A percentile compares a stretch with the other conserved stretches of the same genome.
phyloP scores from a whole-genome alignment of 2,329 filamentous ascomycete species.

The Ophiocordyceps robertsii region DNA sequence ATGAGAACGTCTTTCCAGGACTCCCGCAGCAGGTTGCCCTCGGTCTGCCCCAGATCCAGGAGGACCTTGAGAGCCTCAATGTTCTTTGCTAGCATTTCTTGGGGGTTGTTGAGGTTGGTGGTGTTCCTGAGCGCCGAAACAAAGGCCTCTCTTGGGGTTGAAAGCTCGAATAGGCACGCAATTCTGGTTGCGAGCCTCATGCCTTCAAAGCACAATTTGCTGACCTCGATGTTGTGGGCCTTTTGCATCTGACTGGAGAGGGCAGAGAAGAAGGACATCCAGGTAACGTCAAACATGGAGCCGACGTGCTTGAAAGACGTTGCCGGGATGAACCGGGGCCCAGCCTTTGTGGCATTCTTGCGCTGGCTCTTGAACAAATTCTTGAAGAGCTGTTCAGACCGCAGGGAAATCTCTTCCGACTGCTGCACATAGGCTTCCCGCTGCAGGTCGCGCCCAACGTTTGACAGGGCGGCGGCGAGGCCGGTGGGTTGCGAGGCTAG shows the following conservation, averaged over 20 bases:
- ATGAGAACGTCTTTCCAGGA: slow-evolving; percentile 95
- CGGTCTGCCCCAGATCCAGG: slow-evolving; percentile 81
- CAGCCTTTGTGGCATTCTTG: slow-evolving; percentile 56
- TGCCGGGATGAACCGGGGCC: slow-evolving; percentile 74
- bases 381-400: slow-evolving; percentile 77
- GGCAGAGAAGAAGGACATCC: slow-evolving; percentile 98
- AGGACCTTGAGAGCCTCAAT: slow-evolving; percentile 87
- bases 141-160: slow-evolving; percentile 89
- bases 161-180: slow-evolving; percentile 82
- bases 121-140: slow-evolving; percentile 86
- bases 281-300: slow-evolving; percentile 96
- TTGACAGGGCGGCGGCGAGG: slow-evolving; percentile 75
- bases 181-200: slow-evolving; percentile 91
- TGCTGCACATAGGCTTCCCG: slow-evolving; percentile 89
- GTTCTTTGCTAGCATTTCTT: slow-evolving; percentile 92
- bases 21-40: slow-evolving; percentile 76
- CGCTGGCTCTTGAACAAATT: slow-evolving; percentile 83
- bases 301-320: slow-evolving; percentile 91
- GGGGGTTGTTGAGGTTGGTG: slow-evolving; percentile 89
- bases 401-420: slow-evolving; percentile 74
- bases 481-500: slow-evolving; percentile 47
- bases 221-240: slow-evolving; percentile 81
- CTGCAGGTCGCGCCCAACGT: slow-evolving; percentile 81
- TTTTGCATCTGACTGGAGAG: slow-evolving; percentile 90
- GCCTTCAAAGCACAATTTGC: slow-evolving; percentile 85